Base-by-base conservation (phyloP, 768 basidiomycete species). In the Rhodotorula diobovata region DNA sequence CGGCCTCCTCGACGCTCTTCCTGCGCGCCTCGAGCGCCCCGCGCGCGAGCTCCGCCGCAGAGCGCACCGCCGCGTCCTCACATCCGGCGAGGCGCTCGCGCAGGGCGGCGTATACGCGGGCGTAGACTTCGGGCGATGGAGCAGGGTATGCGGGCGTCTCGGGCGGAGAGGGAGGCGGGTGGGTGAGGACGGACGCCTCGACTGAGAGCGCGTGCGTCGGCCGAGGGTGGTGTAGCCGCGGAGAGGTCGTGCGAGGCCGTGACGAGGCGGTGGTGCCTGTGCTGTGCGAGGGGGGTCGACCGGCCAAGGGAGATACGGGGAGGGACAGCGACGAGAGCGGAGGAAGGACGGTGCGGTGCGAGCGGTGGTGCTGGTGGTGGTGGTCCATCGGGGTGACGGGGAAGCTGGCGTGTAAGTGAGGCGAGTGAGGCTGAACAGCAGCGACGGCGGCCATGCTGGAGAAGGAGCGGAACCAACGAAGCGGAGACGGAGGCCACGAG, bases 301-400 rank as follows among this genome's bases (percentile, higher is more conserved):
- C 39, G 18, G 30, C 34, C 15, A 25, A 4, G 32, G 58, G 45
- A 18, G 37, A 59, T 2, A 34, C 46, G 14, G 65, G 65, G 4
- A 60, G 46, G 39, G 66, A 67, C 41, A 53, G 66, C 21, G 58
- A 67, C 30, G 48, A 28, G 14, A 62, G 61, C 9, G 61, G 48
- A 9, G 61, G 61, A n/a, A 62, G 61, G 48, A 39, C 35, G 6
- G 61, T 62, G 10, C n/a, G n/a, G n/a, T 45, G 60, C 12, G 46
- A 16, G 20, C 45, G 60, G 30, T 51, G 25, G 2, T 7, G 23
- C 9, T 46, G 60, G 30, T 51, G 25, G 2, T 7, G 23, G 23
- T 46, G 51, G 12, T n/a, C 28, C 28, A 25, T 28, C 51, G 30
- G 5, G 51, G 9, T n/a, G 51, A 12, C 3, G 41, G n/a, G 6